Percentiles rank a stretch among this genome's conserved stretches.
phyloP scores from a whole-genome alignment of 2,329 filamentous ascomycete genomes.

The Alternaria brassicicola region DNA sequence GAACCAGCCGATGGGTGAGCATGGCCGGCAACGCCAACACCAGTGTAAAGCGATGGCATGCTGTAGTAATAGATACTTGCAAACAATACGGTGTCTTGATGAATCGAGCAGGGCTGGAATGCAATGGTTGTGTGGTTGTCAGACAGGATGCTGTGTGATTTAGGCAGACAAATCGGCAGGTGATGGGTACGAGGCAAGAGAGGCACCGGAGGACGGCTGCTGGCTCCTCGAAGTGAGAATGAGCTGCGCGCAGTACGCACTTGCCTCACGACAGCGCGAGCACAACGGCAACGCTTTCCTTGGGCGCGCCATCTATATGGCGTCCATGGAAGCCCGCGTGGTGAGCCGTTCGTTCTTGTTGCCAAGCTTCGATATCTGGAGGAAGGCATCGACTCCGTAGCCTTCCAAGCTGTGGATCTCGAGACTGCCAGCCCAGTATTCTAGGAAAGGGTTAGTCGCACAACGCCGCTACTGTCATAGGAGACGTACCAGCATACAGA shows the following conservation, averaged over 20 bases:
- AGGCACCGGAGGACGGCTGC: neutral
- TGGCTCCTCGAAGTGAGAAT: neutral
- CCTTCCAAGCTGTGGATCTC: slow-evolving; percentile 92
- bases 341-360: slow-evolving; percentile 97
- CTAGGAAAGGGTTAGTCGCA: slow-evolving; percentile 42
- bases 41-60: slow-evolving; percentile 6
- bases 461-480: neutral
- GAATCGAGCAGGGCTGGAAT: neutral
- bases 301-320: slow-evolving; percentile 44
- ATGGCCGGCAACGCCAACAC: slow-evolving; percentile 7
- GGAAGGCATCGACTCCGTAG: slow-evolving; percentile 92
- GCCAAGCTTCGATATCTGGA: slow-evolving; percentile 94
- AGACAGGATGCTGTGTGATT: neutral
- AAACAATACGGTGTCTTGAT: slow-evolving; percentile 9
- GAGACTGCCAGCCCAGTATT: slow-evolving; percentile 95
- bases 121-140: neutral
- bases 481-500: slow-evolving; percentile 70
- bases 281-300: neutral
- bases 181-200: neutral
- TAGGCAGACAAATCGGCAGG: neutral
- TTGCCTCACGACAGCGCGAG: neutral
- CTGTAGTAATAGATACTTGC: slow-evolving; percentile 8
- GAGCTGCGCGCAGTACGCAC: neutral
- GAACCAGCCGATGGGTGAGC: slow-evolving; percentile 22
- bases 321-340: slow-evolving; percentile 60